A percentile compares a stretch with the other conserved stretches of the same genome.
phyloP scores from a whole-genome alignment of 441 rosid species.

The Brassica balearica region DNA sequence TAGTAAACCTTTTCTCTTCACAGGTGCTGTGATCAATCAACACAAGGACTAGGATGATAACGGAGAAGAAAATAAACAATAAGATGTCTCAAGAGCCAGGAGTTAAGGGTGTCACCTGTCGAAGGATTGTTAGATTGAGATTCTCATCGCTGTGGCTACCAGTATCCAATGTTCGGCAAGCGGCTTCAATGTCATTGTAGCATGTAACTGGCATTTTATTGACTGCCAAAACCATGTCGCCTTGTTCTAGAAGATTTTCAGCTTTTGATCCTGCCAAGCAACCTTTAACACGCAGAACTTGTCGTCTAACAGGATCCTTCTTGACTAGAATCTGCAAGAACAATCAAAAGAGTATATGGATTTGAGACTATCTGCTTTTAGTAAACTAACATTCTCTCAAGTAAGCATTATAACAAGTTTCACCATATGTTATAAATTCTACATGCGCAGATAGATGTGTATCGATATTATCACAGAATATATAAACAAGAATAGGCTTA shows the following conservation, averaged over 20 bases:
- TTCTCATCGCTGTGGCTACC: constrained; percentile 57
- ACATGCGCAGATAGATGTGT: neutral
- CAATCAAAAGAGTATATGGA: neutral
- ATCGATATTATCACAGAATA: neutral
- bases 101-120: constrained; percentile 65
- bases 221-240: constrained; percentile 97
- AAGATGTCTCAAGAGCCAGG: constrained; percentile 21
- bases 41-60: constrained; percentile 15
- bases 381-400: neutral
- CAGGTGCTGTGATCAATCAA: neutral
- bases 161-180: constrained; percentile 77
- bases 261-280: constrained; percentile 98
- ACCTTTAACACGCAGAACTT: constrained; percentile 91
- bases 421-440: neutral
- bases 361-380: neutral
- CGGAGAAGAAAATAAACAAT: neutral
- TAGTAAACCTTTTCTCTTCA: constrained; percentile 8
- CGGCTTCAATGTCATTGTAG: constrained; percentile 89
- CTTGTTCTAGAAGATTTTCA: constrained; percentile 86
- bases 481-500: constrained; percentile 45
- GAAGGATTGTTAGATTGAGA: constrained; percentile 79
- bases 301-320: constrained; percentile 90
- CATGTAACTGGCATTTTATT: constrained; percentile 95
- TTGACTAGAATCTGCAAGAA: constrained; percentile 77
- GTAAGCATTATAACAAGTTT: too few species aligned